Percentiles rank a stretch among this genome's conserved stretches.
phyloP scores from a whole-genome alignment of 805 yeast genomes.

The Kodamaea sagamina region DNA sequence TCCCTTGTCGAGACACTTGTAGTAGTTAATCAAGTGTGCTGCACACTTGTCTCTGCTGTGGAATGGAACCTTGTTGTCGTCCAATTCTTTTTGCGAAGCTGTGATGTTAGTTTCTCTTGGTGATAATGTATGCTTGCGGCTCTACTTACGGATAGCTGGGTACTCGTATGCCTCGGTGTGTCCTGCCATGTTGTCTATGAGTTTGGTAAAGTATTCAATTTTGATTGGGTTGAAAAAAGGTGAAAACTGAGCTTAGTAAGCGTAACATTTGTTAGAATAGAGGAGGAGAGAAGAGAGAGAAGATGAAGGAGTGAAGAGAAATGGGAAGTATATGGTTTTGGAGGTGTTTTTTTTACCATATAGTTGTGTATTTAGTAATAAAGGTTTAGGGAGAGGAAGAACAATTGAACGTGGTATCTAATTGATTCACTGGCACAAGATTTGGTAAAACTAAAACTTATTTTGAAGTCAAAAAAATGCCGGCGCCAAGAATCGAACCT shows the following conservation, averaged over 20 bases:
- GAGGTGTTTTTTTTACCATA: neutral
- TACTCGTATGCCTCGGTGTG: conserved; percentile 17
- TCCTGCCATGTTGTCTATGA: conserved; percentile 14
- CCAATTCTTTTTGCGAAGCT: conserved; percentile 36
- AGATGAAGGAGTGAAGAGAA: no score
- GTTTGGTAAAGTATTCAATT: neutral
- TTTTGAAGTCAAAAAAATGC: conserved; percentile 11
- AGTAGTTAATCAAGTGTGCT: conserved; percentile 42
- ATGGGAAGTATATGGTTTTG: neutral
- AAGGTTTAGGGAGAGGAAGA: conserved; percentile 1
- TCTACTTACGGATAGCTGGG: conserved; percentile 20
- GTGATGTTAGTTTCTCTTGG: conserved; percentile 11
- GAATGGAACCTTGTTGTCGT: conserved; percentile 43
- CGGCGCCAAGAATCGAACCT: conserved; percentile 23
- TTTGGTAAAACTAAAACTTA: conserved; percentile 3
- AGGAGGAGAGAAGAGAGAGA: no score
- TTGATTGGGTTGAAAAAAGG: conserved; percentile 12
- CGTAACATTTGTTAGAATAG: no score
- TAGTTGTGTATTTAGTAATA: no score
- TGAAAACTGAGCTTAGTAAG: neutral
- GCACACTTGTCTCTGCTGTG: conserved; percentile 48
- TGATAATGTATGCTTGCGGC: neutral
- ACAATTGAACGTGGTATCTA: no score
- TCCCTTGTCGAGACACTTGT: conserved; percentile 46
- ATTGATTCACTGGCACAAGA: no score